Evolutionary conservation across 305 asterid species (phyloP).

Genomic region (Galium porrigens): DNA sequence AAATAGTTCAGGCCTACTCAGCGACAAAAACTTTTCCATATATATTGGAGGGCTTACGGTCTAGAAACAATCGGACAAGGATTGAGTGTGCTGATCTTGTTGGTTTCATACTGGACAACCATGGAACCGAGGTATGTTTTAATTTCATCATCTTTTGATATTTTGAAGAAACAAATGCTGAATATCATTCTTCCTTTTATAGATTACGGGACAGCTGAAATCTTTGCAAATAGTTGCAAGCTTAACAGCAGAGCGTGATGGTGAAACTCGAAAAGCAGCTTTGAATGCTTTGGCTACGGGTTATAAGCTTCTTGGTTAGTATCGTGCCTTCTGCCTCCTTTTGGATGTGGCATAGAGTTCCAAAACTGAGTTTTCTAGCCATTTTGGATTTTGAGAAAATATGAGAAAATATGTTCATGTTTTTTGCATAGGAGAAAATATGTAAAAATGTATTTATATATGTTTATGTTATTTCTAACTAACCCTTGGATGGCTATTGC

Average conservation of each 20-base stretch:
- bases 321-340: conserved; percentile 8
- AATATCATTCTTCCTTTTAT: conserved; percentile 15
- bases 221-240: conserved; percentile 95
- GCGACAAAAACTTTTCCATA: conserved; percentile 89
- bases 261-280: conserved; percentile 92
- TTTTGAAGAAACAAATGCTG: neutral
- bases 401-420: too few species aligned
- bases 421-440: neutral
- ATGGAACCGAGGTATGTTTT: conserved; percentile 59
- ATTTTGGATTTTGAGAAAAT: neutral
- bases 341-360: conserved; percentile 1
- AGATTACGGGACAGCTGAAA: conserved; percentile 83
- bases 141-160: conserved; percentile 6
- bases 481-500: conserved; percentile 6
- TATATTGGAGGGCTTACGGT: conserved; percentile 88
- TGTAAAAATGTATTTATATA: neutral
- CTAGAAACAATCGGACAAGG: conserved; percentile 85
- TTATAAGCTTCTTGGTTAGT: conserved; percentile 84
- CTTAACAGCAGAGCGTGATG: conserved; percentile 94
- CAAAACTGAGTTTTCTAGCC: neutral
- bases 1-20: conserved; percentile 55
- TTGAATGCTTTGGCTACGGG: conserved; percentile 82
- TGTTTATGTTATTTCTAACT: neutral
- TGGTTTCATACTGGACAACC: conserved; percentile 84
- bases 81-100: conserved; percentile 86